Evolutionary conservation across 1,139 yeast species (phyloP), one percentile per base, ranked within the genome.

Genomic region (Nadsonia starkeyi-henricii): DNA sequence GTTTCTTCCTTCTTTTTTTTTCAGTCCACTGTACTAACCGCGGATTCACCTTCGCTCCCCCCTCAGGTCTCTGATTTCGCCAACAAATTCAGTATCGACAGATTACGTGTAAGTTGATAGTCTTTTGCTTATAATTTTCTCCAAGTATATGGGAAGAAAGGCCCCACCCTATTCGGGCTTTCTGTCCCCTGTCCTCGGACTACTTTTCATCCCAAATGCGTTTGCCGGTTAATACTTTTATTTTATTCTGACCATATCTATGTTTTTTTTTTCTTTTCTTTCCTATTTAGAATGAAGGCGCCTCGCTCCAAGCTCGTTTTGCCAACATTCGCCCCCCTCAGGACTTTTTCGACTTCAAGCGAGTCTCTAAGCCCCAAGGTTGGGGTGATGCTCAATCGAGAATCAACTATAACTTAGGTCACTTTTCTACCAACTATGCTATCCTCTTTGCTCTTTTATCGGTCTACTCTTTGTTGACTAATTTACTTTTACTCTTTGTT

Each of bases 261-360:
- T 15, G 15, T 15, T 12, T 30, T 30, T 30, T n/a, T n/a, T n/a
- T 18, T 17, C 41, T 37, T 37, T 8, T 23, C 28, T 4, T 46
- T 45, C 18, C 13, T 20, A 51, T 46, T 30, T 48, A 64, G 68
- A 56, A 65, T 45, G 75, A 72, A 49, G 65, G 70, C 19, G 64
- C 64, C 23, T 58, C 75, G 4, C 56, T 85, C 43, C 88, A 81
- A 62, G 61, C 73, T 44, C 77, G 82, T 52, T 72, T 88, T 54
- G 71, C 94, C 50, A 79, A 85, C 61, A 68, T 91, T 55, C 81
- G 84, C 63, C 85, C 96, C 43, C 88, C 94, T 44, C 94, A 85
- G 64, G 97, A 91, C 64, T 91, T 91, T 63, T 85, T 91, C 60
- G 97, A 91, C 64, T 69, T 85, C 60, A 84, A 91, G 67, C 81